A percentile compares a stretch with the other conserved stretches of the same genome.
phyloP scores from a whole-genome alignment of 768 basidiomycete genomes.

The Rhizopogon roseolus region DNA sequence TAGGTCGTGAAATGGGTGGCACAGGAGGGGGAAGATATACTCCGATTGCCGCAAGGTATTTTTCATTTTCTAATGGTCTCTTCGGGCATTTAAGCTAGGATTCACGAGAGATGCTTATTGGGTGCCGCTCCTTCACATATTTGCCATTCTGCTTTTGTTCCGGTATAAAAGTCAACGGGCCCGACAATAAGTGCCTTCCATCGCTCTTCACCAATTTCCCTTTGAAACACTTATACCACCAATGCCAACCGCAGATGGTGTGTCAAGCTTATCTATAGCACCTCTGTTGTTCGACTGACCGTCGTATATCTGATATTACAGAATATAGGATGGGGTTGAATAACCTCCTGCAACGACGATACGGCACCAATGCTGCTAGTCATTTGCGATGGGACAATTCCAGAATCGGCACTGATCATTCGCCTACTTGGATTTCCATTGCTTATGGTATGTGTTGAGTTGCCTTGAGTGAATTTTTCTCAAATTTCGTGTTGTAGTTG shows the following conservation, averaged over 20 bases:
- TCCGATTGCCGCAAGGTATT: too few species aligned
- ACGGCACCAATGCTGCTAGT: conserved; percentile 21
- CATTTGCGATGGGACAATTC: conserved; percentile 20
- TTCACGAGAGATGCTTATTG: too few species aligned
- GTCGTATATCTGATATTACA: neutral
- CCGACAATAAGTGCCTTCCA: neutral
- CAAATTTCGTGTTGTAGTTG: conserved; percentile 12
- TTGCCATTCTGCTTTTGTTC: neutral
- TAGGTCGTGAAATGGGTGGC: too few species aligned
- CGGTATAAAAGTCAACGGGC: neutral
- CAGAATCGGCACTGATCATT: conserved; percentile 18
- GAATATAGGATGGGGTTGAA: conserved; percentile 19
- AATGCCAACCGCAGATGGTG: neutral
- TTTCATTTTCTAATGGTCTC: neutral
- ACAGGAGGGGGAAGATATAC: neutral
- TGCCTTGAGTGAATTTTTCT: neutral
- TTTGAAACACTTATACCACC: neutral
- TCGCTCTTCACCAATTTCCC: neutral
- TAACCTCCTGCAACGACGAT: conserved; percentile 27
- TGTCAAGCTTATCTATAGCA: neutral
- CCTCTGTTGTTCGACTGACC: neutral
- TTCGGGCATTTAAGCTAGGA: neutral
- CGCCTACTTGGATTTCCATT: conserved; percentile 19
- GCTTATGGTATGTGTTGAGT: conserved; percentile 18
- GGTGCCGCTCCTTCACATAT: too few species aligned